phyloP scores from a whole-genome alignment of 2,329 filamentous ascomycete species.

The Penicillium verrucosum region DNA sequence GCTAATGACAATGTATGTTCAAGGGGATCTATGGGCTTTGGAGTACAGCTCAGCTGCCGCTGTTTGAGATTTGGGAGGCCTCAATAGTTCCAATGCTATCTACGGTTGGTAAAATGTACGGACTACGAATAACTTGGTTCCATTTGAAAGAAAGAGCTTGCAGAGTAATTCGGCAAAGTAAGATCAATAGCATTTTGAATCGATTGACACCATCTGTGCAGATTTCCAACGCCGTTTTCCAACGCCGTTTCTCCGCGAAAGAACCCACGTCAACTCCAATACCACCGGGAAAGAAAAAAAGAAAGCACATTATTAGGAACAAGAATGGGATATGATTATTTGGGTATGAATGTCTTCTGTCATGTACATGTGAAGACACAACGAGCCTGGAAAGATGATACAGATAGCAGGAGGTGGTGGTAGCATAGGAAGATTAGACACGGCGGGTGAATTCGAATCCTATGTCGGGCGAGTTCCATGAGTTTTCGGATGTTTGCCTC shows the following conservation, averaged over 20 bases:
- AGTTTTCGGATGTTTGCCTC: too few relatives aligned
- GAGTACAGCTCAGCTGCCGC: not conserved
- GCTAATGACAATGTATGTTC: not conserved
- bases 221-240: not conserved
- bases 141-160: not conserved
- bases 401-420: not conserved
- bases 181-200: not conserved
- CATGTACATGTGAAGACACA: constrained; percentile 11
- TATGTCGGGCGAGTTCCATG: not conserved
- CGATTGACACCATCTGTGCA: constrained; percentile 4
- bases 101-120: not conserved
- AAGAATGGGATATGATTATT: constrained; percentile 5
- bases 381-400: not conserved
- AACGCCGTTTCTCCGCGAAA: not conserved
- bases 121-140: not conserved
- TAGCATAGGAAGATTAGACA: not conserved
- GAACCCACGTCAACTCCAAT: constrained; percentile 14
- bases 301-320: constrained; percentile 8
- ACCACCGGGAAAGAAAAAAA: not conserved
- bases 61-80: not conserved
- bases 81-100: not conserved
- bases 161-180: not conserved
- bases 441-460: not conserved
- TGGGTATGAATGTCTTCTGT: constrained; percentile 6
- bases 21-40: not conserved